Percentiles rank a stretch among this genome's conserved stretches.
Conservation (phyloP, 164 flowering plant genomes). For the Amborella trichopoda region DNA sequence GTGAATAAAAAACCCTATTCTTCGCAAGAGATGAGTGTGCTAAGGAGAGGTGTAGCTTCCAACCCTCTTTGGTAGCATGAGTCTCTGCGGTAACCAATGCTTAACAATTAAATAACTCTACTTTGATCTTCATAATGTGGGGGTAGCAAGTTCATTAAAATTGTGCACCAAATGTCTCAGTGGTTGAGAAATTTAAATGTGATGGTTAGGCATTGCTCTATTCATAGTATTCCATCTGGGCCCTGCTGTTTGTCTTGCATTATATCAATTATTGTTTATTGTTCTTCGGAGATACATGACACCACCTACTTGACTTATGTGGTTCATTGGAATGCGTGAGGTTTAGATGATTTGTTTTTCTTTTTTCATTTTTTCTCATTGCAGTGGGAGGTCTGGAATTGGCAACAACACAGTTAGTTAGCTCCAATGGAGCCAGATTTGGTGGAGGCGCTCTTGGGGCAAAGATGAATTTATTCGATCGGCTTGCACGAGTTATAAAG, state of each 20-base stretch:
- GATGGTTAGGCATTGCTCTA: not conserved
- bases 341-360: not conserved
- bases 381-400: conserved; percentile 25
- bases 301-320: not conserved
- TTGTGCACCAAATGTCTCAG: too few relatives aligned
- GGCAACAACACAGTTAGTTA: conserved; percentile 15
- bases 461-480: conserved; percentile 75
- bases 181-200: not conserved
- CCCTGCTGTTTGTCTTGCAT: not conserved
- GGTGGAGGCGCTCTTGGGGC: conserved; percentile 52
- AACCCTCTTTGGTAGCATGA: too few relatives aligned
- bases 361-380: not conserved
- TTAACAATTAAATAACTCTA: too few relatives aligned
- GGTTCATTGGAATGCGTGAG: not conserved
- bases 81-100: too few relatives aligned
- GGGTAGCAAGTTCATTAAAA: too few relatives aligned
- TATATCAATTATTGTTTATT: not conserved
- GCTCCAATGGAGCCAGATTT: conserved; percentile 20
- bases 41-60: too few relatives aligned
- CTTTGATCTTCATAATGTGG: too few relatives aligned
- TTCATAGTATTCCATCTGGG: not conserved
- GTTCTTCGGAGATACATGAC: not conserved
- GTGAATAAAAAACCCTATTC: too few relatives aligned
- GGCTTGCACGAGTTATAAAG: conserved; percentile 88
- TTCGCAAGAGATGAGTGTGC: too few relatives aligned